phyloP scores from a whole-genome alignment of 441 rosid genomes.

The Mallotus japonicus region DNA sequence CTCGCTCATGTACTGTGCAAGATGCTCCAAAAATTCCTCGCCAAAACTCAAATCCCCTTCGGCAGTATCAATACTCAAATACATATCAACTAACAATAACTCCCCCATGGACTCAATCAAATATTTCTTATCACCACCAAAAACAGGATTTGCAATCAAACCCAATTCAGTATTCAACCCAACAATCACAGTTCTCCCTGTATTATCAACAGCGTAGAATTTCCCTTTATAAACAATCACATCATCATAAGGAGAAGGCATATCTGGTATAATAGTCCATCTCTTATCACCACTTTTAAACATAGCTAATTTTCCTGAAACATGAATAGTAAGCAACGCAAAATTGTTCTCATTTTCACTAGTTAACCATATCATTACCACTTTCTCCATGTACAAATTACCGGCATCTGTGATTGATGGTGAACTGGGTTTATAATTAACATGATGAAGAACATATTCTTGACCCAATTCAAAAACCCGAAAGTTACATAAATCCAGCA shows the following conservation, averaged over 20 bases:
- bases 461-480: conserved; percentile 55
- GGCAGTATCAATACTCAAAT: conserved; percentile 54
- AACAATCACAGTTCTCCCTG: conserved; percentile 65
- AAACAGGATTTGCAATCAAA: conserved; percentile 48
- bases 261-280: conserved; percentile 70
- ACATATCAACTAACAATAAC: conserved; percentile 78
- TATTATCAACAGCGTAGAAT: conserved; percentile 74
- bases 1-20: conserved; percentile 49
- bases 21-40: conserved; percentile 39
- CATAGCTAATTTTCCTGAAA: conserved; percentile 79
- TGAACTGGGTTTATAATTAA: conserved; percentile 27
- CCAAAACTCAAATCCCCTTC: conserved; percentile 33
- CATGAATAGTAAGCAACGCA: conserved; percentile 74
- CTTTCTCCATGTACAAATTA: conserved; percentile 73
- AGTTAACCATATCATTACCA: conserved; percentile 47
- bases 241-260: conserved; percentile 87
- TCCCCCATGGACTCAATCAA: conserved; percentile 72
- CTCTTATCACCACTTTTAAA: conserved; percentile 50
- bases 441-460: conserved; percentile 63
- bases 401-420: conserved; percentile 30
- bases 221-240: conserved; percentile 56
- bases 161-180: conserved; percentile 33
- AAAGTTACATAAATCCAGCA: conserved; percentile 44
- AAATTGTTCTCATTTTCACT: conserved; percentile 32
- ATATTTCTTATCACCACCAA: conserved; percentile 91